These are phyloP conservation scores for Amylocarpus encephaloides DNA, from an alignment of 2,329 filamentous ascomycete genomes.

Conservation along the genomic window DNA sequence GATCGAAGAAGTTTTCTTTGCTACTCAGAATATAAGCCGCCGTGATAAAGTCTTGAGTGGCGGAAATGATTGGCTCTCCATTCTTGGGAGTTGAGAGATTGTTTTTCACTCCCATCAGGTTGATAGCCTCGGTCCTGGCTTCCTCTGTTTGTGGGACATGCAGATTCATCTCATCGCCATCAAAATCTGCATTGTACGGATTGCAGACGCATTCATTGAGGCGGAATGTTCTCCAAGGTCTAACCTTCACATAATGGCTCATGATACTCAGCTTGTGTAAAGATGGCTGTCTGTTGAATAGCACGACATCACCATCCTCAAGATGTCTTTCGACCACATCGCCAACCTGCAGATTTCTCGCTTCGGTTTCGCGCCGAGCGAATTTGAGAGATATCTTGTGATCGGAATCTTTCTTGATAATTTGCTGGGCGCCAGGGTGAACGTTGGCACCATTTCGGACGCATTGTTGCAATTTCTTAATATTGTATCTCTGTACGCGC, in stretches of 20 bases:
- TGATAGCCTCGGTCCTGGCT: slow-evolving; percentile 87
- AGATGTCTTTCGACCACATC: slow-evolving; percentile 92
- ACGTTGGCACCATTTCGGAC: slow-evolving; percentile 68
- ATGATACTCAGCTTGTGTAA: slow-evolving; percentile 98
- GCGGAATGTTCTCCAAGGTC: slow-evolving; percentile 92
- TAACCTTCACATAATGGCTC: slow-evolving; percentile 86
- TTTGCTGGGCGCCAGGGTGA: slow-evolving; percentile 83
- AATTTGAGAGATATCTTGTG: slow-evolving; percentile 73
- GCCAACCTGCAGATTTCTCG: slow-evolving; percentile 68
- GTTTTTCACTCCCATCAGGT: slow-evolving; percentile 96
- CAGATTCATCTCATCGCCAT: slow-evolving; percentile 98
- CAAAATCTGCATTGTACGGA: slow-evolving; percentile 98
- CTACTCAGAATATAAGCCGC: slow-evolving; percentile 84
- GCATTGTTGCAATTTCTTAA: slow-evolving; percentile 69
- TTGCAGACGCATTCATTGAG: slow-evolving; percentile 97
- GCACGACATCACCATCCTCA: slow-evolving; percentile 88
- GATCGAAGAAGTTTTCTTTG: slow-evolving; percentile 89
- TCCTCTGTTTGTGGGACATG: slow-evolving; percentile 98
- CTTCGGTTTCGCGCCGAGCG: slow-evolving; percentile 63
- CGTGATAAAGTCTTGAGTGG: slow-evolving; percentile 99
- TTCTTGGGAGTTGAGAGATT: slow-evolving; percentile 95
- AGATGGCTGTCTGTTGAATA: slow-evolving; percentile 97
- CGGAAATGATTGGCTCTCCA: slow-evolving; percentile 94
- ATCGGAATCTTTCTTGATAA: slow-evolving; percentile 62
- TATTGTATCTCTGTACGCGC: slow-evolving; percentile 76